Base-by-base conservation (phyloP, 2,329 filamentous ascomycete genomes). In the Chrysosphaeria jannelii region DNA sequence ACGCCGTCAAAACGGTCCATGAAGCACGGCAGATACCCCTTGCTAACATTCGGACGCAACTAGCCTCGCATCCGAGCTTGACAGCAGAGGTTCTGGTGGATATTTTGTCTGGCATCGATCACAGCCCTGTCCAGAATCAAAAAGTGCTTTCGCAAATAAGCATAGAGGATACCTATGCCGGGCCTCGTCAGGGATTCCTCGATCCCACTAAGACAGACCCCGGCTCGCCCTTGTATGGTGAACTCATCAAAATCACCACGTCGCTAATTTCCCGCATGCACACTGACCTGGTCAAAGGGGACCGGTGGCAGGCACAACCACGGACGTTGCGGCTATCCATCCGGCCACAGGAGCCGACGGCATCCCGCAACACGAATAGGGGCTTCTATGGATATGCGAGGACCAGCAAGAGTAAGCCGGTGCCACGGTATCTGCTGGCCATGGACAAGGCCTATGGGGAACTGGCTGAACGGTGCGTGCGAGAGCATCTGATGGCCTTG, bases 161-260 rank as follows among this genome's bases (percentile, higher is more conserved):
- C 40, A 85, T 93, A 31, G 81, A 93, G 39, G 79, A 93, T 43
- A 85, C 76, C 10, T 93, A 89, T 39, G 51, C 56, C 16, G 51
- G 55, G 2, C 55, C 60, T 13, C 61, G 64, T 1, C 48, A 90
- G 2, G 58, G 69, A 32, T 63, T 53, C 0, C 16, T 18, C 7
- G 7, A n/a, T 18, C 16, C 16, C 16, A 18, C 16, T n/a, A 18
- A 7, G 7, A 18, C 66, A 27, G 61, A 85, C 14, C 45, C 49
- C 21, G 59, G 57, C 29, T 41, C 58, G 1, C 54, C 65, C 28
- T 61, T 88, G 14, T 45, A 49, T 20, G 59, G 57, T 30, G 68
- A 88, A 42, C 48, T 91, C 19, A 43, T 48, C n/a, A 53, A 58
- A 28, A 47, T 91, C 3, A 53, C 69, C 0, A 50, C 47, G 8